Base-by-base conservation (phyloP, 2,329 filamentous ascomycete species). In the Karstenula rhodostoma region DNA sequence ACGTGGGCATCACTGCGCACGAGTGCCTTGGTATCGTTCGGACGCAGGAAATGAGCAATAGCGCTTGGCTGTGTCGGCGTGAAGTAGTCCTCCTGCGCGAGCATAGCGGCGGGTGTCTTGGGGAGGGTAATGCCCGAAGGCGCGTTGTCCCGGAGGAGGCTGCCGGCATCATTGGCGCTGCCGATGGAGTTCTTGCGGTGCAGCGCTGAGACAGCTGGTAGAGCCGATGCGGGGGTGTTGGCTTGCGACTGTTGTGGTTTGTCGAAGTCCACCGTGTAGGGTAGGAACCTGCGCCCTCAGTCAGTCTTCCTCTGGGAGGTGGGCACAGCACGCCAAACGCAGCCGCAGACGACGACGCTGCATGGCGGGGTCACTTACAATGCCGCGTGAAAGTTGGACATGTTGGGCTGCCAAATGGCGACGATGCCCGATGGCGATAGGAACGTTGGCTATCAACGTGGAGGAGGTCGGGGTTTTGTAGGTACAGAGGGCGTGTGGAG, bases 251-350 rank as follows among this genome's bases (percentile, higher is more conserved):
- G 29, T 22, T 60, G 53, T 1, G 67, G 63, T 58, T 89, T 89
- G 56, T 82, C 74, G 78, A 98, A 98, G 78, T 96, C 89, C 72
- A 97, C 85, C 43, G 94, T 98, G 77, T 96, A 94, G 35, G 94
- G 94, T 37, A 97, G 86, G 76, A 97, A 97, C 59, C 94, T 97
- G 74, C n/a, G 6, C 6, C 35, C 52, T 56, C 68, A 71, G 67
- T 58, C 32, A 54, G 51, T 44, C 37, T 3, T 9, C 33, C 22
- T 29, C 25, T 15, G 23, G 7, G 8, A 17, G 8, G 2, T 17
- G 8, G 12, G 9, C 52, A 65, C 42, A 9, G 4, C 29, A 9
- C 29, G 29, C 29, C 29, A 32, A 32, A n/a, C 47, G 33, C 19
- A 40, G 32, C 22, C 40, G 44, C 53, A 19, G 23, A 29, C 19